A percentile compares a stretch with the other conserved stretches of the same genome.
Conservation (phyloP, 345 rosid species). For the Rhizophora mangle region DNA sequence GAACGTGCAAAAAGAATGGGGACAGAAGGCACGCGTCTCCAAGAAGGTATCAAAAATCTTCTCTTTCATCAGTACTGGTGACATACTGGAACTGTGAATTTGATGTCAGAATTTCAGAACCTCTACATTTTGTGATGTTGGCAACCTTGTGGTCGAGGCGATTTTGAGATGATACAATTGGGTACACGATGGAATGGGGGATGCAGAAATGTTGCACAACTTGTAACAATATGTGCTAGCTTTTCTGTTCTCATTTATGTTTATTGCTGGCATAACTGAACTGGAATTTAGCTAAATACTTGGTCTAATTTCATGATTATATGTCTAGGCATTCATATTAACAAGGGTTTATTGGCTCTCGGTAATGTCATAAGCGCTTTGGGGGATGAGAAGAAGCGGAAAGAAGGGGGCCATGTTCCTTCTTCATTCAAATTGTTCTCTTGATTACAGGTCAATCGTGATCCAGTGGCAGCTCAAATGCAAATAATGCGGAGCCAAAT, state of each 20-base stretch:
- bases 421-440: conserved; percentile 2
- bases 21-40: conserved; percentile 88
- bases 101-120: no score
- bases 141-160: no score
- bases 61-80: neutral
- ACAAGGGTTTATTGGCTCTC: conserved; percentile 90
- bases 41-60: conserved; percentile 68
- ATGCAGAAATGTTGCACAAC: no score
- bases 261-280: no score
- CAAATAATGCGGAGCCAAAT: conserved; percentile 91
- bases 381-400: conserved; percentile 91
- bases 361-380: conserved; percentile 95
- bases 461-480: conserved; percentile 74
- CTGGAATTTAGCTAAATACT: no score
- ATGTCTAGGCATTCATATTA: conserved; percentile 77
- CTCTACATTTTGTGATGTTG: no score
- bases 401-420: conserved; percentile 96
- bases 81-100: no score
- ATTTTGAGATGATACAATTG: no score
- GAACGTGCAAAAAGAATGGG: conserved; percentile 97
- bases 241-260: neutral
- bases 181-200: no score
- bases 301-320: conserved; percentile 1
- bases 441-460: conserved; percentile 68
- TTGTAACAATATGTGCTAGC: neutral